Base-by-base conservation (phyloP, 176 grass and related monocot genomes). In the Luzula sylvatica region DNA sequence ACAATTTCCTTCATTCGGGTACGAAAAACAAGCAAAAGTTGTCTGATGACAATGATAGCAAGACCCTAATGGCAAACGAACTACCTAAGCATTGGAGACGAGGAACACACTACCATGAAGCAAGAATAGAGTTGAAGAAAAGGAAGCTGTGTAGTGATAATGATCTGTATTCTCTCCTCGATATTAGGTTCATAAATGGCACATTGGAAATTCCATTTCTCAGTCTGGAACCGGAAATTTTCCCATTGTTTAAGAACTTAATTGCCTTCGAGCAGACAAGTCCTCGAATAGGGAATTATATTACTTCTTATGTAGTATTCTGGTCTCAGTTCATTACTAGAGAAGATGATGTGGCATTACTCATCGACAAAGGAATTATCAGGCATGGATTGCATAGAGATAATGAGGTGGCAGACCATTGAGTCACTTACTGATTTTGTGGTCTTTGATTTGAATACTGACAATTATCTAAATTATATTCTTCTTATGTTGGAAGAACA, bases 281-380 rank as follows among this genome's bases (percentile, higher is more conserved):
- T 46, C 65, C 65, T 0, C 6, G 28, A 20, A 14, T 69, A 0
- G 65, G 65, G 3, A 69, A 69, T 70, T 41, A 38, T 21, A 11
- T 70, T 0, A 45, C 15, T 32, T 47, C 66, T 0, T 70, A 70
- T 49, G 53, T 56, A 1, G 15, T 32, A 15, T 70, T 70, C 4
- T 16, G 55, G 30, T 58, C 66, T 14, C 23, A 38, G 9, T 43
- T 70, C 3, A 28, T 70, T 18, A 56, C 52, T 26, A 45, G 30
- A 5, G 14, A 30, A 17, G 66, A 70, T 7, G 66, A 70, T 49
- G 66, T 70, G 15, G 8, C 51, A 9, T 38, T 70, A 14, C 51
- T 70, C 11, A 0, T 43, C 23, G 25, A 29, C 3, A 70, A 58
- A 70, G 66, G 66, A 1, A 20, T 70, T 0, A 70, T 70, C 38